Evolutionary conservation across 208 protist species (phyloP), one percentile per base, ranked within the genome.

Genomic region (Leishmania gerbilli): DNA sequence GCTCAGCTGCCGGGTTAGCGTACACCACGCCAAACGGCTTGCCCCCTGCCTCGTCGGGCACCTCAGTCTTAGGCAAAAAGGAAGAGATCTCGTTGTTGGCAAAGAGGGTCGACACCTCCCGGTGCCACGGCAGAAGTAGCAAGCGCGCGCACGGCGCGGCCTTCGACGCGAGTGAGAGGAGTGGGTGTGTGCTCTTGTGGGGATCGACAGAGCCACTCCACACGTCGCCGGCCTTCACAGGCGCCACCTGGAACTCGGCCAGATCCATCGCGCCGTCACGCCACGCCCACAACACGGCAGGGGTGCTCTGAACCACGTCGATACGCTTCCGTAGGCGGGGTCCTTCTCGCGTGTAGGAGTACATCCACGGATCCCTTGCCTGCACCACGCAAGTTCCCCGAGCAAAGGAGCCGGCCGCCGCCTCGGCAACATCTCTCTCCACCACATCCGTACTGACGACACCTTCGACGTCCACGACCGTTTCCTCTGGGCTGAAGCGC

Each of bases 1-100:
- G 84, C 84, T 97, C 93, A 47, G 92, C 95, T 7, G 88, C 90
- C n/a, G 87, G 76, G 58, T 83, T 95, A 67, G 84, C 88, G 83
- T 97, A 97, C 40, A 95, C 90, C 21, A 87, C 82, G 45, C 77
- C 77, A 51, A 49, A 80, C 42, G 56, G 24, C 74, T 56, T 51
- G 45, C 11, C 56, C 1, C 21, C 42, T 17, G 58, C 74, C 51
- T 65, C 71, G 45, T 65, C 69, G 5, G 31, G 7, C 42, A 17
- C 51, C 47, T 62, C 72, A 6, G 31, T 53, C 51, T 69, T 80
- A 0, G 83, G 83, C 62, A 82, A 65, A 47, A 71, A 80, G 1
- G 79, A 79, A 49, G 65, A 55, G 60, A 86, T 62, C 34, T 86
- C 83, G 62, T 83, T 86, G n/a, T 65, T 75, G 4, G 51, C 51